phyloP scores from a whole-genome alignment of 2,329 filamentous ascomycete species.

The Huntiella decipiens region DNA sequence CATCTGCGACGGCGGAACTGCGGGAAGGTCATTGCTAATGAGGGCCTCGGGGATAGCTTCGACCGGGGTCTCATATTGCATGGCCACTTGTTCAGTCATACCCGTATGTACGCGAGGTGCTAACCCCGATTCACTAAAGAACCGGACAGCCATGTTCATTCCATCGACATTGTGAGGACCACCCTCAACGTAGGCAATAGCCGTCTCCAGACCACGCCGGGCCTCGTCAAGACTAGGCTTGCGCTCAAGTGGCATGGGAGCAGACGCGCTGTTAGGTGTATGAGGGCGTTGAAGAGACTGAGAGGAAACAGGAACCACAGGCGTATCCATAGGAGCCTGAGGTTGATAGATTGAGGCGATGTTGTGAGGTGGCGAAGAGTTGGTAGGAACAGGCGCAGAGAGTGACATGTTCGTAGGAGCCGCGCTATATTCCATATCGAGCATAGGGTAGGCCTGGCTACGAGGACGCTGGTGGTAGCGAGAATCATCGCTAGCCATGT shows the following conservation, averaged over 20 bases:
- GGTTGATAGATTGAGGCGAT: constrained; percentile 17
- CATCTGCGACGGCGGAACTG: too few relatives aligned
- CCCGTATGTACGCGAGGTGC: too few relatives aligned
- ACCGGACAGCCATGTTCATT: constrained; percentile 11
- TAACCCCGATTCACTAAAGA: constrained; percentile 10
- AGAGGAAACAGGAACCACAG: constrained; percentile 13
- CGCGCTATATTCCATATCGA: constrained; percentile 40
- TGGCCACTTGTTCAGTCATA: too few relatives aligned
- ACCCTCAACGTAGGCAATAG: constrained; percentile 10
- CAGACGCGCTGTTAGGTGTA: neutral
- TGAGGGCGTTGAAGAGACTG: constrained; percentile 8
- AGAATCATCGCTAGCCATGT: constrained; percentile 24
- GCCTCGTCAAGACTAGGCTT: constrained; percentile 11
- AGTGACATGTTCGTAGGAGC: neutral
- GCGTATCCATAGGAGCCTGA: neutral
- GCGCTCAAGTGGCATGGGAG: neutral
- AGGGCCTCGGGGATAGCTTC: too few relatives aligned
- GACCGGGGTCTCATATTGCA: too few relatives aligned
- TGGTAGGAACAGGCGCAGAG: neutral
- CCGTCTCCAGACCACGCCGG: constrained; percentile 10
- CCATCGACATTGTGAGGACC: constrained; percentile 8
- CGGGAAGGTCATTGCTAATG: too few relatives aligned
- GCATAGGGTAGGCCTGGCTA: constrained; percentile 69
- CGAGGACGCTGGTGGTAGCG: constrained; percentile 50
- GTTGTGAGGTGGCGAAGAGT: neutral